Base-by-base conservation (phyloP, 306 rosid genomes). In the Argentina anserina region DNA sequence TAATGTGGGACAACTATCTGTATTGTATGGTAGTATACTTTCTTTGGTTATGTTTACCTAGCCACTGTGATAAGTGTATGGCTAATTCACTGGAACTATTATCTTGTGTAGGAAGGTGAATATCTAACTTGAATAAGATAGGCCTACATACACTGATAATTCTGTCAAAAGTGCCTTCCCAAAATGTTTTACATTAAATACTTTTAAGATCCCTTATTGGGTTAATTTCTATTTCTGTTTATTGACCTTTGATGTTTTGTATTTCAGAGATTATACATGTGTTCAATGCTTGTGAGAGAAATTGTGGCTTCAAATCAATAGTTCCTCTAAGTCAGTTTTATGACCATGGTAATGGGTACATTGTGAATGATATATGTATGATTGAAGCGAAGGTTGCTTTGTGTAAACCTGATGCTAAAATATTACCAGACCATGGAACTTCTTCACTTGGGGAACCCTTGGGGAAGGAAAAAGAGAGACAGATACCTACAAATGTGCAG, bases 291-390 rank as follows among this genome's bases (percentile, higher is more conserved):
- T 15, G 18, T 15, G 55, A 12, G 15, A 72, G 13, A 26, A 11
- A 41, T 53, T 40, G 40, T 36, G 76, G 53, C 76, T 58, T 72
- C 76, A 18, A 39, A 0, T 72, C 36, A 0, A 17, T 72, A 5
- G 42, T 58, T 29, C 67, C 75, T 41, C 55, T 71, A 15, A 17
- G 39, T 41, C 37, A 28, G 18, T 26, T 58, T 26, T 43, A 9
- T 5, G 29, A 71, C 65, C 17, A 4, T 11, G 18, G 41, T 56
- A 55, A 42, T 56, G 75, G 49, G 40, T 71, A 58, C 59, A 28
- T 71, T 71, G 75, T 71, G 7, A 26, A 55, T 18, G 67, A 71
- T 28, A 39, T 10, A 4, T 71, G 75, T 42, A 58, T 56, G 17
- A 26, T 71, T 15, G 53, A 29, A 42, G 67, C 75, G 29, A 42